Conservation (phyloP, 768 basidiomycete species). For the Boletus barrowsii region DNA sequence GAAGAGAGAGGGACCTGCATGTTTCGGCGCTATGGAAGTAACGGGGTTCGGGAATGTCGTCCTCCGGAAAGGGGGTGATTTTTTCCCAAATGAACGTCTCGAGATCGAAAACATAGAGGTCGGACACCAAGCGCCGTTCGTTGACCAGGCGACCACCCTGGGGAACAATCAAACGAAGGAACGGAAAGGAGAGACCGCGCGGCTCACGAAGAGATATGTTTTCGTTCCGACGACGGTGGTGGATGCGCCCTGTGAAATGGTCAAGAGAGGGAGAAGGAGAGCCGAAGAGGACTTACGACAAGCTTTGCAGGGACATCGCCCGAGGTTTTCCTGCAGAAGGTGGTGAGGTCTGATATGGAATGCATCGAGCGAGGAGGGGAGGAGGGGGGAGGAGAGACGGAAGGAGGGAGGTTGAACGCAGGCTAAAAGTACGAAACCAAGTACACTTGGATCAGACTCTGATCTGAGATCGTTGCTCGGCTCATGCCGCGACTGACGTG, state of each 20-base stretch:
- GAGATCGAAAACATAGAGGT: conserved; percentile 89
- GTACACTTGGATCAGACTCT: conserved; percentile 10
- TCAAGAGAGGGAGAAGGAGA: background rate
- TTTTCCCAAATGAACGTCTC: conserved; percentile 78
- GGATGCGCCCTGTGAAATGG: conserved; percentile 67
- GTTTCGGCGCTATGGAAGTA: conserved; percentile 95
- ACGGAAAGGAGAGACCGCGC: background rate
- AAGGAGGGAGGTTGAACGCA: conserved; percentile 2
- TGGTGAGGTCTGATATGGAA: conserved; percentile 88
- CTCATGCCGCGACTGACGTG: conserved; percentile 19
- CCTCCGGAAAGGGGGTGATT: conserved; percentile 56
- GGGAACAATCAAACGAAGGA: background rate
- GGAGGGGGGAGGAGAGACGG: conserved; percentile 4
- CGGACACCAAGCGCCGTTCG: conserved; percentile 83
- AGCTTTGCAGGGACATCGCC: conserved; percentile 89
- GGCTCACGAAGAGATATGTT: conserved; percentile 84
- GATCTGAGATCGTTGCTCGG: conserved; percentile 32
- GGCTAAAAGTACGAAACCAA: conserved; percentile 21
- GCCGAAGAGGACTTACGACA: conserved; percentile 54
- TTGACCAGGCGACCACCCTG: conserved; percentile 87
- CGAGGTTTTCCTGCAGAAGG: conserved; percentile 75
- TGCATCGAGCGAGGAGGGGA: conserved; percentile 43
- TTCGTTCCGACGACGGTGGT: conserved; percentile 87
- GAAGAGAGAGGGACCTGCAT: conserved; percentile 43
- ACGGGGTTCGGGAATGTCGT: conserved; percentile 73